These are phyloP conservation scores for Myxozyma mucilagina DNA, from an alignment of 805 yeast genomes.

Conservation along the genomic window DNA sequence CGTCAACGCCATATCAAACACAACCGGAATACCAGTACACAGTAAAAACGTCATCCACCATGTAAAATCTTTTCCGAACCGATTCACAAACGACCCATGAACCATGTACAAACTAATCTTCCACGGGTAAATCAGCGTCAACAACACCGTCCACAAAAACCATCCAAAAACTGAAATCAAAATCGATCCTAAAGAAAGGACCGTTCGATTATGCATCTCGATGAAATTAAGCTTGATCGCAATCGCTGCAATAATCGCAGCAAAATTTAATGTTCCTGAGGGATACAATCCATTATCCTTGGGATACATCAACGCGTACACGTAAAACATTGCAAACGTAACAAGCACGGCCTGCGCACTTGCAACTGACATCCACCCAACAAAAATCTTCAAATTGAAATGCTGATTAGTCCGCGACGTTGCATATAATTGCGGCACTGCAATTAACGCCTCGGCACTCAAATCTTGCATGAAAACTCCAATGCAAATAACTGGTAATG, in stretches of 20 bases:
- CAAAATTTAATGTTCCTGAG: slow-evolving; percentile 71
- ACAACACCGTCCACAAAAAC: slow-evolving; percentile 75
- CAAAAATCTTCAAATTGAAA: slow-evolving; percentile 68
- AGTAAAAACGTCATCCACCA: slow-evolving; percentile 83
- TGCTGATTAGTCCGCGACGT: slow-evolving; percentile 58
- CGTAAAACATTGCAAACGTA: slow-evolving; percentile 62
- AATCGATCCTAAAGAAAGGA: slow-evolving; percentile 66
- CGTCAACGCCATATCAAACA: slow-evolving; percentile 66
- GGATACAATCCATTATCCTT: slow-evolving; percentile 80
- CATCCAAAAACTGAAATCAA: slow-evolving; percentile 80
- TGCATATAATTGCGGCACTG: slow-evolving; percentile 84
- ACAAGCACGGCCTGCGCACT: slow-evolving; percentile 69
- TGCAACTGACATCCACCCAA: slow-evolving; percentile 78
- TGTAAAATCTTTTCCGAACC: slow-evolving; percentile 75
- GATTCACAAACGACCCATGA: slow-evolving; percentile 61
- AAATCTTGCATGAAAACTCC: slow-evolving; percentile 96
- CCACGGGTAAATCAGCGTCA: slow-evolving; percentile 64
- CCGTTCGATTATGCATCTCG: slow-evolving; percentile 71
- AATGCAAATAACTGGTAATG: slow-evolving; percentile 83
- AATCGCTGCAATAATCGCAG: slow-evolving; percentile 70
- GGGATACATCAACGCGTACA: slow-evolving; percentile 69
- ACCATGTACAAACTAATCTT: slow-evolving; percentile 61
- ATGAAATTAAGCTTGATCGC: slow-evolving; percentile 76
- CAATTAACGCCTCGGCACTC: slow-evolving; percentile 80
- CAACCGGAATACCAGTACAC: slow-evolving; percentile 56